Evolutionary conservation across 345 rosid genomes (phyloP).

Genomic region (Populus deltoides): DNA sequence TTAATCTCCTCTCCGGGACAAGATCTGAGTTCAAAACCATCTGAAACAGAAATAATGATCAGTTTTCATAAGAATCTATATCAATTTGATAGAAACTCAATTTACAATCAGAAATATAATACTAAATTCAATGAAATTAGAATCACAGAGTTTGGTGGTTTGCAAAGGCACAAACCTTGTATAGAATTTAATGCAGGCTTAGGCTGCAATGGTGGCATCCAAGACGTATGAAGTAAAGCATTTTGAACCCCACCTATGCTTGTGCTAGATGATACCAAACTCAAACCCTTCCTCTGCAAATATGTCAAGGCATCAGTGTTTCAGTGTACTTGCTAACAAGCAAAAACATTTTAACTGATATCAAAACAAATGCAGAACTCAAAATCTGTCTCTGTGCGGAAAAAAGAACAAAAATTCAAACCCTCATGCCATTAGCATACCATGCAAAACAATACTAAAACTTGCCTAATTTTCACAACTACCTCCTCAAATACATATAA

Average conservation of each 20-base stretch:
- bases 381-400: background rate
- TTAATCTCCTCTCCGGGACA: slow-evolving; percentile 21
- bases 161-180: background rate
- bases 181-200: slow-evolving; percentile 26
- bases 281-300: slow-evolving; percentile 44
- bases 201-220: slow-evolving; percentile 6
- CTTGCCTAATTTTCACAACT: background rate
- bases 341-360: slow-evolving; percentile 4
- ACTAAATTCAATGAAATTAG: background rate
- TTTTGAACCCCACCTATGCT: slow-evolving; percentile 20
- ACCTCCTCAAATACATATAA: background rate
- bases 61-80: slow-evolving; percentile 9
- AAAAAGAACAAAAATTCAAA: background rate
- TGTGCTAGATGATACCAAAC: slow-evolving; percentile 22
- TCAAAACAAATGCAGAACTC: background rate
- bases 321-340: slow-evolving; percentile 1
- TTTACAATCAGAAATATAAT: background rate
- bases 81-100: background rate
- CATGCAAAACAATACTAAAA: background rate
- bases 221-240: slow-evolving; percentile 28
- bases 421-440: background rate
- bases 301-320: slow-evolving; percentile 21
- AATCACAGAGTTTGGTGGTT: slow-evolving; percentile 8
- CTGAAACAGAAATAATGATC: slow-evolving; percentile 27
- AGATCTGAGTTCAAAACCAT: slow-evolving; percentile 25